These are phyloP conservation scores for Pleomassaria siparia DNA, from an alignment of 2,329 filamentous ascomycete genomes.

Conservation along the genomic window DNA sequence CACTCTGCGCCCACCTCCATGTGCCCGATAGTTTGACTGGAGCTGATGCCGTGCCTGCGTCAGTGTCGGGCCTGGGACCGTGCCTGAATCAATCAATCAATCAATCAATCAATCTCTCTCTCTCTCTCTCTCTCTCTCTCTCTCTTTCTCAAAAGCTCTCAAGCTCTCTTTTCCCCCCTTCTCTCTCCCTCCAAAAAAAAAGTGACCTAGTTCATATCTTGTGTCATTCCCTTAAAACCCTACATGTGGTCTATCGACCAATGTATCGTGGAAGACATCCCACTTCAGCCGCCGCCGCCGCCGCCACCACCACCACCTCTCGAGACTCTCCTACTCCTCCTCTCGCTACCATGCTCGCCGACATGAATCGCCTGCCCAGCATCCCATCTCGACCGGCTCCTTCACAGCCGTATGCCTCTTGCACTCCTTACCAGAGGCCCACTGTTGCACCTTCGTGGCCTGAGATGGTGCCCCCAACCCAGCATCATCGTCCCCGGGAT, in stretches of 20 bases:
- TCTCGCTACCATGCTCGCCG: slow-evolving; percentile 50
- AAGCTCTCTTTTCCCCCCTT: too few relatives aligned
- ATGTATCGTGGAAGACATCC: slow-evolving; percentile 36
- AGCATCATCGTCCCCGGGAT: slow-evolving; percentile 30
- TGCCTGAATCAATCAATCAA: slow-evolving; percentile 31
- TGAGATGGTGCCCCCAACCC: slow-evolving; percentile 25
- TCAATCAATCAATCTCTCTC: too few relatives aligned
- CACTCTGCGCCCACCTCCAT: slow-evolving; percentile 31
- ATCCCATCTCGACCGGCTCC: slow-evolving; percentile 73
- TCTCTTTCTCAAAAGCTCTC: too few relatives aligned
- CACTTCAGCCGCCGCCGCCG: slow-evolving; percentile 29
- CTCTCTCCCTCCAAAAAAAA: too few relatives aligned
- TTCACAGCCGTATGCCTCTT: slow-evolving; percentile 25
- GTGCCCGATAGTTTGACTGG: slow-evolving; percentile 31
- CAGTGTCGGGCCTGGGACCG: slow-evolving; percentile 25
- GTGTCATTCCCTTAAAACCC: slow-evolving; percentile 31
- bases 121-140: too few relatives aligned
- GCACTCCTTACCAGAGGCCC: slow-evolving; percentile 30
- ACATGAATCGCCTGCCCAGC: slow-evolving; percentile 80
- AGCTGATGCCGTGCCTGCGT: slow-evolving; percentile 38
- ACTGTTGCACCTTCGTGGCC: slow-evolving; percentile 29
- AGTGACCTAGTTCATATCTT: slow-evolving; percentile 30
- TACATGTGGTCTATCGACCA: slow-evolving; percentile 34
- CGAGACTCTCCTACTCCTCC: slow-evolving; percentile 21
- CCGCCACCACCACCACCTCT: too few relatives aligned